Conservation (phyloP, 2,329 filamentous ascomycete species). For the Pezicula neosporulosa region DNA sequence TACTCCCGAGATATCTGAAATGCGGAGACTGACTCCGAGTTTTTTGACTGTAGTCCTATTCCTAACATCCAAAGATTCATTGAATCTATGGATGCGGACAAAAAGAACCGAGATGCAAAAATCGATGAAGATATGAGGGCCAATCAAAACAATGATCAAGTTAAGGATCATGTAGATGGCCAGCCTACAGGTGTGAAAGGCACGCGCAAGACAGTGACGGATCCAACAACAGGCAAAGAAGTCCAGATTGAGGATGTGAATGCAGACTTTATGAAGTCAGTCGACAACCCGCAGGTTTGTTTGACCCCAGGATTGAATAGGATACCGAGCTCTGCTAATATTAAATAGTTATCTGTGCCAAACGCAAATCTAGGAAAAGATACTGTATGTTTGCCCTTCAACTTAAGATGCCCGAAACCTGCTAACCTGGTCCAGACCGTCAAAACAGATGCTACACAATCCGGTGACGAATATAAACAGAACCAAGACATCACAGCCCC, state of each 20-base stretch:
- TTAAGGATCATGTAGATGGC: conserved; percentile 39
- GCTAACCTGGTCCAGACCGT: conserved; percentile 45
- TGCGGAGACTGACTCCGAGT: conserved; percentile 29
- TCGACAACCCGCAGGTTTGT: conserved; percentile 66
- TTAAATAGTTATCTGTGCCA: conserved; percentile 68
- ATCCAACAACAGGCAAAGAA: conserved; percentile 83
- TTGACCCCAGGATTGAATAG: conserved; percentile 2
- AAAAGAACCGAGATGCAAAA: conserved; percentile 68
- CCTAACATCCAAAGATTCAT: conserved; percentile 87
- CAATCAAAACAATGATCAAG: conserved; percentile 29
- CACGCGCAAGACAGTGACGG: conserved; percentile 64
- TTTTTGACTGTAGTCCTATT: conserved; percentile 75
- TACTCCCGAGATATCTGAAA: too few species aligned
- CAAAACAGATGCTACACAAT: conserved; percentile 67
- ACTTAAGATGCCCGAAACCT: conserved; percentile 5
- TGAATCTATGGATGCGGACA: conserved; percentile 73
- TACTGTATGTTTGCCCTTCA: conserved; percentile 42
- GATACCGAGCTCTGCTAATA: background rate
- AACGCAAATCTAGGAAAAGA: conserved; percentile 82
- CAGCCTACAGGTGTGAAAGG: conserved; percentile 32
- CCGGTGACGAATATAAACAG: conserved; percentile 74
- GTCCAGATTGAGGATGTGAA: conserved; percentile 83
- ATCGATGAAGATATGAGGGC: conserved; percentile 57
- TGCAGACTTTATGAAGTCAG: conserved; percentile 64
- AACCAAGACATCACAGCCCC: conserved; percentile 89